Conservation (phyloP, 225 moss, liverwort and hornwort species). For the Bryoerythrophyllum caledonicum region DNA sequence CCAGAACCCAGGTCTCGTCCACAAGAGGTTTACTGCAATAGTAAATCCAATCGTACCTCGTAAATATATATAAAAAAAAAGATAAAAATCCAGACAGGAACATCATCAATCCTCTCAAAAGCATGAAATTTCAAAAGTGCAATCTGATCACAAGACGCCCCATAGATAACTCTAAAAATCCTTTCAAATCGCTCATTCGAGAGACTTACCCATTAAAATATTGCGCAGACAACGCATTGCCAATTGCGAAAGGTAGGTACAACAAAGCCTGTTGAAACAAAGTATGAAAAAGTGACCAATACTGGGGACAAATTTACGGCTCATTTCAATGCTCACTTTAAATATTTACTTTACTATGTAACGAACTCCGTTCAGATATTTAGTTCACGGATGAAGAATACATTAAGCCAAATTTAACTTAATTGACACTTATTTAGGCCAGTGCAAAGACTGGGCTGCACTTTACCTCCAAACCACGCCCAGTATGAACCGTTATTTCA, state of each 20-base stretch:
- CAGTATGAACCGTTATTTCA: conserved; percentile 20
- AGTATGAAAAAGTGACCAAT: conserved; percentile 3
- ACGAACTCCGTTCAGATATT: neutral
- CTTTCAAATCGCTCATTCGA: neutral
- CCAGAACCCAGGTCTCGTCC: conserved; percentile 75
- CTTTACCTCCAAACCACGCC: conserved; percentile 33
- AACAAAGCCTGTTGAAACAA: conserved; percentile 60
- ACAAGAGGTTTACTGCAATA: conserved; percentile 77
- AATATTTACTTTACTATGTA: neutral
- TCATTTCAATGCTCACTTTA: neutral
- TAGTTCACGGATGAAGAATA: neutral
- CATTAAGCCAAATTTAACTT: neutral
- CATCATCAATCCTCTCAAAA: conserved; percentile 5
- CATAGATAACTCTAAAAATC: neutral
- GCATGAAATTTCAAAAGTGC: neutral
- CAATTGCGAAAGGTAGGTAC: conserved; percentile 74
- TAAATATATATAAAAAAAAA: neutral
- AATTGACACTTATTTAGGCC: neutral
- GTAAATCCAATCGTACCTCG: conserved; percentile 1
- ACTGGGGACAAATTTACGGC: neutral
- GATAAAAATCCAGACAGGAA: neutral
- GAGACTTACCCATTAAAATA: conserved; percentile 66
- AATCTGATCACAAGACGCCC: neutral
- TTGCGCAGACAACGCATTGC: conserved; percentile 76
- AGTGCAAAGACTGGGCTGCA: conserved; percentile 18